Percentiles rank a stretch among this genome's conserved stretches.
These are phyloP conservation scores for Coemansia sp. DNA, from an alignment of 192 early-diverging fungal species.

Conservation along the genomic window DNA sequence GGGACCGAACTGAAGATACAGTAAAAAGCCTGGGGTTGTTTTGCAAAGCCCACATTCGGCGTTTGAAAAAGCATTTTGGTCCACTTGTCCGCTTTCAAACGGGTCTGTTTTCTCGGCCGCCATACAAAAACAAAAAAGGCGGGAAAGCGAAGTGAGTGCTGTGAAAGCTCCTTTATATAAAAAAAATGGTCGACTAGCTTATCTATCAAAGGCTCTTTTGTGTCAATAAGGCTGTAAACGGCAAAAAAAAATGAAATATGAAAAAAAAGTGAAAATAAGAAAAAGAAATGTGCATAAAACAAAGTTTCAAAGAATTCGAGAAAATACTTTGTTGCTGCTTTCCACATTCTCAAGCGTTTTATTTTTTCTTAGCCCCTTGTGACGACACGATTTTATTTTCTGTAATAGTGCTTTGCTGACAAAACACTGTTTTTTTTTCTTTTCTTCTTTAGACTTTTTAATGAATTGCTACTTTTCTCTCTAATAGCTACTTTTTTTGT, in stretches of 20 bases:
- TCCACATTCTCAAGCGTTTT: not conserved
- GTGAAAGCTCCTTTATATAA: not conserved
- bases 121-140: slow-evolving; percentile 1
- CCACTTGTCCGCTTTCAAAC: not conserved
- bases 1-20: slow-evolving; percentile 34
- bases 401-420: not conserved
- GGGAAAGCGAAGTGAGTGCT: not conserved
- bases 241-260: not conserved
- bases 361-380: not conserved
- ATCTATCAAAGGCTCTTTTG: not conserved
- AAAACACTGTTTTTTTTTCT: not conserved
- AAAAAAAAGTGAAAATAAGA: not conserved
- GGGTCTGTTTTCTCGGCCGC: not conserved
- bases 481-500: no score
- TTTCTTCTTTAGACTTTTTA: not conserved
- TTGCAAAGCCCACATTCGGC: slow-evolving; percentile 15
- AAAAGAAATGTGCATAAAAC: not conserved
- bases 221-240: not conserved
- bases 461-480: no score
- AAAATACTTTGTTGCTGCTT: no score
- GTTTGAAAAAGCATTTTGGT: not conserved
- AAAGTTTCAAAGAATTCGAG: no score
- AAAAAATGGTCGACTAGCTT: not conserved
- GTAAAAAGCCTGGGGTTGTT: slow-evolving; percentile 23
- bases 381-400: not conserved